Base-by-base conservation (phyloP, 2,329 filamentous ascomycete genomes). In the Rutstroemia sp. region DNA sequence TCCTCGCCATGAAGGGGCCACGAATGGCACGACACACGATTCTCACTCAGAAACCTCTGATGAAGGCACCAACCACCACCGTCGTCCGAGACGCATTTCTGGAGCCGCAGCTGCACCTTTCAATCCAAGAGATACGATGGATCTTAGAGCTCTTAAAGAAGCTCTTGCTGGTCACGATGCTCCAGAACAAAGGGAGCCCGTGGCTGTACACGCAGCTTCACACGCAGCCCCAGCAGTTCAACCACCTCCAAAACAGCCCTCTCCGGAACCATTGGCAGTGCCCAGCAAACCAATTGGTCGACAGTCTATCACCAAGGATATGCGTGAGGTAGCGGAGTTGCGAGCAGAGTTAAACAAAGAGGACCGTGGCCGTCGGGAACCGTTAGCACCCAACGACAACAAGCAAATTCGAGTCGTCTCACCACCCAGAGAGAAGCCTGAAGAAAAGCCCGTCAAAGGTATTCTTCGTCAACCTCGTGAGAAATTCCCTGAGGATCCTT, bases 401-500 rank as follows among this genome's bases (percentile, higher is more conserved):
- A 59, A 56, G 27, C 63, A 65, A 58, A 49, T 59, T 74, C 79
- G 82, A n/a, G 74, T 94, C 4, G 87, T 94, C 17, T 86, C 88
- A 5, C 89, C 88, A 1, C 87, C 77, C 2, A 86, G 56, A 71
- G 78, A 65, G n/a, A 79, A 82, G 66, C 74, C 77, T 19, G 86
- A 89, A 17, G 78, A 80, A 42, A 87, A 88, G 61, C 80, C 83
- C 3, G 53, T 89, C 58, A 94, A 88, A 71, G 86, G 91, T 16
- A 97, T 97, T 56, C 77, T 97, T 45, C 94, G 95, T 71, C 80
- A 82, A 54, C 92, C 92, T 0, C 90, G 84, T 16, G 78, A 80
- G 25, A 87, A 87, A 65, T 97, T 96, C 66, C 92, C 92, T 0
- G 92, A 96, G 67, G 87, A 96, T 60, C 82, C 83, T 0, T 86